phyloP scores from a whole-genome alignment of 2,329 filamentous ascomycete genomes.

The Aspergillus uvarum region DNA sequence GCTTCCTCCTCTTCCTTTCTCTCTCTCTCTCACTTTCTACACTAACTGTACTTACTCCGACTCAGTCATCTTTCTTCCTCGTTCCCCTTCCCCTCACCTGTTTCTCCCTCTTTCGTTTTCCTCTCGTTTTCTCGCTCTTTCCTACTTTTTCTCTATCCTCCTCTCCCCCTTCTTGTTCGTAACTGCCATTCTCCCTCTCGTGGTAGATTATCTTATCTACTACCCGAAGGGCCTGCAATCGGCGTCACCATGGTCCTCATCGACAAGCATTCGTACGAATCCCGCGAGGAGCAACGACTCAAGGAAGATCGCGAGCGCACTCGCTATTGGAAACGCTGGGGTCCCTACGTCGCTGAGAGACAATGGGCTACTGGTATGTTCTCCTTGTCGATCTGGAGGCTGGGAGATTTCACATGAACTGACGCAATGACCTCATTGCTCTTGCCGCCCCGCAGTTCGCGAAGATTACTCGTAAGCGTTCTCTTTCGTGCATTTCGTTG shows the following conservation, averaged over 20 bases:
- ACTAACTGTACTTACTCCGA: neutral
- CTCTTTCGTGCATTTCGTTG: neutral
- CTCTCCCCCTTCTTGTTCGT: neutral
- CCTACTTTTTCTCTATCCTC: neutral
- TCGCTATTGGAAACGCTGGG: constrained; percentile 99
- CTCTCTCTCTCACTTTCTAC: neutral
- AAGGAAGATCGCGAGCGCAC: constrained; percentile 77
- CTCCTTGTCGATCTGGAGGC: neutral
- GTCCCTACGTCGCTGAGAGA: constrained; percentile 86
- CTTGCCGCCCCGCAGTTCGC: constrained; percentile 57
- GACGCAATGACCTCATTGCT: constrained; percentile 24
- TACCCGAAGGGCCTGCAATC: neutral
- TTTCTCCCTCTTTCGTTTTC: neutral
- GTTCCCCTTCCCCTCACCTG: constrained; percentile 1
- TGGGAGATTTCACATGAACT: constrained; percentile 14
- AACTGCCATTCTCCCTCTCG: neutral
- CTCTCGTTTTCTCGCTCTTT: neutral
- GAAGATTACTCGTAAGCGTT: constrained; percentile 78
- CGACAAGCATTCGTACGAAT: constrained; percentile 82
- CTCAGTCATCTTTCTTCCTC: constrained; percentile 1
- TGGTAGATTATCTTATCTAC: neutral
- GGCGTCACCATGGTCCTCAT: constrained; percentile 73
- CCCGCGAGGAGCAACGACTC: constrained; percentile 85
- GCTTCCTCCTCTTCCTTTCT: neutral
- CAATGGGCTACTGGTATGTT: constrained; percentile 87